Base-by-base conservation (phyloP, 2,329 filamentous ascomycete genomes). In the Aspergillus quadrilineatus region DNA sequence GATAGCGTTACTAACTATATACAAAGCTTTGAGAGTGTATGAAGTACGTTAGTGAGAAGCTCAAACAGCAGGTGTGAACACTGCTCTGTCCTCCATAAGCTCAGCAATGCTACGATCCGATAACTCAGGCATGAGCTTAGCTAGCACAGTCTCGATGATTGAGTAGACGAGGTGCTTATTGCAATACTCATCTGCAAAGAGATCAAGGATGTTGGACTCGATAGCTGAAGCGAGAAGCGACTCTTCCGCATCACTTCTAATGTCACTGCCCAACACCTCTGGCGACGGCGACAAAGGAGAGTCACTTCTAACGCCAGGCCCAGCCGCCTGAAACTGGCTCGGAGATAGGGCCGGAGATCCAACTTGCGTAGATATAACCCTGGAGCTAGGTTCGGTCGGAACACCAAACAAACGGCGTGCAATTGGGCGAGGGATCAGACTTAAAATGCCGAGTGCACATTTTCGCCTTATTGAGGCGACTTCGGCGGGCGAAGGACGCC, bases 151-250 rank as follows among this genome's bases (percentile, higher is more conserved):
- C 75, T 99, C 94, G 34, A 97, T 76, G 47, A 94, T 80, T 44
- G 85, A 81, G 69, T 96, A 96, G 64, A 96, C 78, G 32, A 97
- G 78, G 75, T 97, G 92, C 77, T 92, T 95, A 76, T 99, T 99
- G 75, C 92, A 88, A 75, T 96, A 96, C 50, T 83, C 80, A 73
- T 97, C 92, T 14, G 83, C 84, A 63, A 96, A 87, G 37, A 92
- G 79, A 65, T 89, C 85, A 46, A 97, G 79, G 45, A 92, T 78
- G 26, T 78, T 77, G 53, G 81, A 76, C 67, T 87, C 84, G 61
- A 90, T 81, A 64, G 87, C 82, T 58, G 77, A 73, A 44, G 85
- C 73, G 56, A 85, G 78, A 48, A 75, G 76, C 60, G 77, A 75
- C 51, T 83, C 77, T 22, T 81, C 77, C 36, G 34, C 50, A 15